Evolutionary conservation across 2,329 filamentous ascomycete genomes (phyloP), one percentile per base, ranked within the genome.

Genomic region (Colletotrichum euphorbiae): DNA sequence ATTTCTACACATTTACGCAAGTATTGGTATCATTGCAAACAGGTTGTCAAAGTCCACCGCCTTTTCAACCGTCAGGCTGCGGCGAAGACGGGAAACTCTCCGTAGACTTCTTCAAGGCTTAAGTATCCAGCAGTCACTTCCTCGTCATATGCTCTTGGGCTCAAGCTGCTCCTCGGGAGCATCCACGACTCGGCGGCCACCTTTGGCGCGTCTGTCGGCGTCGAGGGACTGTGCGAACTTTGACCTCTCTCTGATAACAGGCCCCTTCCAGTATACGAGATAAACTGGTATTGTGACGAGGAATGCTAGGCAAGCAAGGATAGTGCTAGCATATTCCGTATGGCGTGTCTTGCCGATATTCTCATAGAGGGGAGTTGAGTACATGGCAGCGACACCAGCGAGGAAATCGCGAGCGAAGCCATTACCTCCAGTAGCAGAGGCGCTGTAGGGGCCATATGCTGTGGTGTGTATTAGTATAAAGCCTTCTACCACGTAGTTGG

Each of bases 341-440:
- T 83, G 82, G 6, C 80, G 76, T 17, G 74, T 67, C 13, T 75
- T 74, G 0, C 77, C 76, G 65, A 84, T 82, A 33, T 80, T 83
- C 17, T 78, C 70, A 74, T 85, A 87, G 71, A 87, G 82, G 0
- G 89, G 89, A 1, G 81, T 85, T 0, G 88, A 86, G 50, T 85
- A 87, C 68, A 90, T 81, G 2, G 88, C 89, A n/a, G 89, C 80
- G 13, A 90, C 78, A 74, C 89, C 89, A 17, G 89, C 89, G 19
- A 91, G 78, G 75, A 91, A 86, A 72, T 91, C 89, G 70, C 89
- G 83, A 28, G 88, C 83, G 76, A 89, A 90, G 15, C 88, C 89
- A 71, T 91, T 91, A 17, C 89, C 89, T 48, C 89, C 89, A 0
- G 88, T 90, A 1, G 89, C 89, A 0, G 87, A 90, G 9, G 89